Percentiles rank a stretch among this genome's conserved stretches.
phyloP scores from a whole-genome alignment of 108 stramenopile genomes.

The Skeletonema menzelii region DNA sequence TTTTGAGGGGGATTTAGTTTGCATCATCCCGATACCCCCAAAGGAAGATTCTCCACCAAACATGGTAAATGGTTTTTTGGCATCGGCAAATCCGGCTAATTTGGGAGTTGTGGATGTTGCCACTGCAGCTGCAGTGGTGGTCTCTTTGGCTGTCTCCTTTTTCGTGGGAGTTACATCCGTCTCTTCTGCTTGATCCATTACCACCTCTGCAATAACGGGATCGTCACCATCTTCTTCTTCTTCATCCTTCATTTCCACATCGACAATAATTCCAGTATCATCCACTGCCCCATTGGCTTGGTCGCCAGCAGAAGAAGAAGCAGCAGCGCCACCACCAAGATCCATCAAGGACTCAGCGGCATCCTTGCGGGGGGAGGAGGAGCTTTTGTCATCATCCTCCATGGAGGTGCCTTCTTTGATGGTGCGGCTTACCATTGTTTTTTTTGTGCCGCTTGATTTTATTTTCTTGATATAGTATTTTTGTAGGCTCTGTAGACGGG shows the following conservation, averaged over 20 bases:
- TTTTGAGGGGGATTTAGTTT: not conserved
- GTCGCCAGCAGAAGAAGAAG: not conserved
- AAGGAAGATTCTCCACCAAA: not conserved
- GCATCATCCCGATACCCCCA: not conserved
- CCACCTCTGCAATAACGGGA: not conserved
- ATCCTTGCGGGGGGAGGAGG: not conserved
- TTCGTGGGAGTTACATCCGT: not conserved
- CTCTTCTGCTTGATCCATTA: not conserved
- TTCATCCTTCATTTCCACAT: not conserved
- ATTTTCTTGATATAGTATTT: too few relatives aligned
- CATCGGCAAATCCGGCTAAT: constrained; percentile 36
- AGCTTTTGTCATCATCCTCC: too few relatives aligned
- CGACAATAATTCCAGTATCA: not conserved
- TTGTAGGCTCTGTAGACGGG: too few relatives aligned
- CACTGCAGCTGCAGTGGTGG: not conserved
- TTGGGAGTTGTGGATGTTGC: not conserved
- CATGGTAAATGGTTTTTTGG: not conserved
- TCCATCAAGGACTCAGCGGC: not conserved
- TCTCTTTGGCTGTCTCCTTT: not conserved
- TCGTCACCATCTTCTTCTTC: not conserved
- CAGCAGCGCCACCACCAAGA: not conserved
- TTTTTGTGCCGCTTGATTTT: too few relatives aligned
- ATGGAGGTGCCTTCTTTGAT: not conserved
- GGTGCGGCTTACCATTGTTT: not conserved
- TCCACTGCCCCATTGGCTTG: not conserved